Conservation (phyloP, 805 yeast species). For the Monosporozyma siamensis region DNA sequence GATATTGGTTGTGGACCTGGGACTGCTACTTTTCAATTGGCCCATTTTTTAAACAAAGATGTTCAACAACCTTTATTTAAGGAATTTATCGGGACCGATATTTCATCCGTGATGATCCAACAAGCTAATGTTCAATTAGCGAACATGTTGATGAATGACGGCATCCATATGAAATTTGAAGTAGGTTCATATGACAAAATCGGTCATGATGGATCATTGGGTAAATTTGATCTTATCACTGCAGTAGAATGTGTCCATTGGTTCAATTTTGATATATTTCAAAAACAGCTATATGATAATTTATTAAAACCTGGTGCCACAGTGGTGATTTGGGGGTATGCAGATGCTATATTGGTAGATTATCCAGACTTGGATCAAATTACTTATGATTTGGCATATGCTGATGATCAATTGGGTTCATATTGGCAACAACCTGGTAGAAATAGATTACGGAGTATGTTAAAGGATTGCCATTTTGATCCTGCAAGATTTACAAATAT, state of each 20-base stretch:
- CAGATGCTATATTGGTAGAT: conserved; percentile 53
- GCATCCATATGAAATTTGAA: conserved; percentile 15
- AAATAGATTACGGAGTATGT: conserved; percentile 36
- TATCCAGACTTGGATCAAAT: conserved; percentile 47
- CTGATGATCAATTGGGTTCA: conserved; percentile 40
- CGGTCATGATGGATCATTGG: conserved; percentile 4
- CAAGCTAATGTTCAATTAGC: conserved; percentile 31
- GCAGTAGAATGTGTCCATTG: conserved; percentile 89
- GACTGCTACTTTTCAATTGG: conserved; percentile 47
- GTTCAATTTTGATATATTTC: conserved; percentile 52
- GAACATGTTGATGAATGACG: no score
- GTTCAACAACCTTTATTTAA: conserved; percentile 27
- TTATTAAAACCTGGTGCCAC: conserved; percentile 55
- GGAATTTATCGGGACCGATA: conserved; percentile 54
- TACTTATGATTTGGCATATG: conserved; percentile 43
- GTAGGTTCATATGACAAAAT: conserved; percentile 25
- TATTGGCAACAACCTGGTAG: conserved; percentile 89
- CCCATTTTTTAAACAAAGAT: neutral
- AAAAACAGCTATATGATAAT: conserved; percentile 39
- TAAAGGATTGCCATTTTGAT: conserved; percentile 18
- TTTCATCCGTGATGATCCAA: conserved; percentile 47
- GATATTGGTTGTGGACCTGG: conserved; percentile 84
- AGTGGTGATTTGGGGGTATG: conserved; percentile 70
- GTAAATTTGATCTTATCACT: conserved; percentile 47
- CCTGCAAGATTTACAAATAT: conserved; percentile 34